Conservation (phyloP, 176 grass and related monocot genomes). For the Oryza meridionalis region DNA sequence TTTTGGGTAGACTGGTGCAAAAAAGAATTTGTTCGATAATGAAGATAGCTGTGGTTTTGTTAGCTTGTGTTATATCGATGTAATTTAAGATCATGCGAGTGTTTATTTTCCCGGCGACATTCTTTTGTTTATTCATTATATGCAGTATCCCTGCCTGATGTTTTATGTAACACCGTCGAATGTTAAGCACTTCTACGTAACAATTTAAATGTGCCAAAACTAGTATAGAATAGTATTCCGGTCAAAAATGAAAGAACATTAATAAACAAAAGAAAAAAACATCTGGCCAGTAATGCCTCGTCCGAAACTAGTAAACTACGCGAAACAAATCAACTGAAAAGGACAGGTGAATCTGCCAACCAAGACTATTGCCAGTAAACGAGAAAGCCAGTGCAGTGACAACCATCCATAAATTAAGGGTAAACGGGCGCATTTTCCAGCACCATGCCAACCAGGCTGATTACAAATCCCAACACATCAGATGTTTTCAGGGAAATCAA, state of each 20-base stretch:
- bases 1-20: neutral
- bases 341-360: neutral
- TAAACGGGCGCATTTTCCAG: constrained; percentile 34
- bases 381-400: constrained; percentile 18
- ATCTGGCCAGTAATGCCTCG: neutral
- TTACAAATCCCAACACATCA: constrained; percentile 48
- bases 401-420: constrained; percentile 35
- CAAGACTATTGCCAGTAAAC: neutral
- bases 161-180: no score
- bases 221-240: neutral
- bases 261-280: neutral
- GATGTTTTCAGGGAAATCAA: constrained; percentile 45
- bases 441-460: constrained; percentile 34
- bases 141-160: no score
- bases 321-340: neutral
- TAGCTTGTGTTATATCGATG: no score
- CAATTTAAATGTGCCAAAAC: neutral
- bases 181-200: neutral
- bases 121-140: neutral
- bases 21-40: neutral
- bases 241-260: neutral
- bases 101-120: neutral
- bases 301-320: constrained; percentile 33
- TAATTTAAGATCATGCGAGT: neutral
- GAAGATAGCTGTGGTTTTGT: neutral